phyloP scores from a whole-genome alignment of 768 basidiomycete genomes.

The Sporobolomyces pararoseus region DNA sequence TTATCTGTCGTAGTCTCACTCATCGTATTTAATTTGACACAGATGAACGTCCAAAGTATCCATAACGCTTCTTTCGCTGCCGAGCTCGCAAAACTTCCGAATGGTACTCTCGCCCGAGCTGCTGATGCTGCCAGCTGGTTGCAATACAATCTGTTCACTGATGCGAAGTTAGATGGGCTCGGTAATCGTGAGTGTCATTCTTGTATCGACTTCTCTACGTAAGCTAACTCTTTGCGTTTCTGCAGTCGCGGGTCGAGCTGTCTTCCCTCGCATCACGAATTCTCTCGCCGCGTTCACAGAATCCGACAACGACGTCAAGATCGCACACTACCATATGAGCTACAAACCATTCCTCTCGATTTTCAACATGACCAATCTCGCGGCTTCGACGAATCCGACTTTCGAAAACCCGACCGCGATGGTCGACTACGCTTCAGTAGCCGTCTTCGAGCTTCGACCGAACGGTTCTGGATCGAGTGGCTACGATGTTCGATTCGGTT shows the following conservation, averaged over 20 bases:
- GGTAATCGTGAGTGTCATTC: conserved; percentile 61
- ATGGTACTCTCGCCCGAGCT: conserved; percentile 67
- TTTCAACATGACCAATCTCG: conserved; percentile 61
- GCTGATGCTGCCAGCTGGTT: conserved; percentile 69
- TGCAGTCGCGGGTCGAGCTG: conserved; percentile 74
- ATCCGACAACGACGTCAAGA: conserved; percentile 71
- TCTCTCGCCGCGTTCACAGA: conserved; percentile 74
- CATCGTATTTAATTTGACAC: too few species aligned
- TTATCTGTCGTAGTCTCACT: background rate
- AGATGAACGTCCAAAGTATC: conserved; percentile 66
- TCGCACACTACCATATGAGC: conserved; percentile 66
- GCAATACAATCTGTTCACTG: conserved; percentile 67
- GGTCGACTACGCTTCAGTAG: conserved; percentile 46
- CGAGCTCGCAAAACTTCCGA: conserved; percentile 62
- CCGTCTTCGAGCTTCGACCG: conserved; percentile 43
- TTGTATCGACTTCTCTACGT: conserved; percentile 49
- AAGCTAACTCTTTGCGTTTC: background rate
- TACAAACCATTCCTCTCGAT: conserved; percentile 12
- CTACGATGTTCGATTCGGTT: conserved; percentile 44
- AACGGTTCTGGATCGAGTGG: conserved; percentile 18
- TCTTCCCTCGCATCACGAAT: conserved; percentile 66
- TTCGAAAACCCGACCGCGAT: conserved; percentile 32
- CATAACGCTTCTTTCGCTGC: conserved; percentile 79
- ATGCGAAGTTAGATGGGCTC: conserved; percentile 59
- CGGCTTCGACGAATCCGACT: conserved; percentile 1